phyloP scores from a whole-genome alignment of 2,329 filamentous ascomycete genomes.

The Aspergillus proliferans region DNA sequence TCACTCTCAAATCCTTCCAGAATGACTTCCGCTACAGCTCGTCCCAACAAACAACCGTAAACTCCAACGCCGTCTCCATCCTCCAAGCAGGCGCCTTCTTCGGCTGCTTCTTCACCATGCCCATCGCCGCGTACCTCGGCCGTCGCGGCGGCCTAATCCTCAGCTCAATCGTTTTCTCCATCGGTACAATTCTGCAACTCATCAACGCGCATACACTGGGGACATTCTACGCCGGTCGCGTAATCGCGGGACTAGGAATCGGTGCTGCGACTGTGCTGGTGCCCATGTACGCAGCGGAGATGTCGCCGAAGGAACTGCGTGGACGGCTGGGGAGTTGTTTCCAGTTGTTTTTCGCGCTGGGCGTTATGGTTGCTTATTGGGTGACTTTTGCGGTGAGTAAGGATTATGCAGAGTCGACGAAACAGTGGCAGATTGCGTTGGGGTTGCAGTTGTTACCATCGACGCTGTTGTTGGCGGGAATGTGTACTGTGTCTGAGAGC shows the following conservation, averaged over 20 bases:
- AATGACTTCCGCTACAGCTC: conserved; percentile 32
- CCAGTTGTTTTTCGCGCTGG: conserved; percentile 34
- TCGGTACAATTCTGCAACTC: conserved; percentile 41
- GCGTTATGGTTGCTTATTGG: conserved; percentile 37
- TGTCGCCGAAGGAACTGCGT: conserved; percentile 37
- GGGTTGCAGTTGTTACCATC: conserved; percentile 45
- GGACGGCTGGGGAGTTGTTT: conserved; percentile 35
- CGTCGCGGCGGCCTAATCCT: conserved; percentile 40
- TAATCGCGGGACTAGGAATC: conserved; percentile 43
- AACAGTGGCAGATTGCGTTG: conserved; percentile 48
- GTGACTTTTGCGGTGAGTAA: conserved; percentile 45
- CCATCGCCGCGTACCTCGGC: conserved; percentile 40
- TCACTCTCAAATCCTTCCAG: conserved; percentile 40
- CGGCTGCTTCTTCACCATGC: conserved; percentile 44
- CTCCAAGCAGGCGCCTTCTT: conserved; percentile 49
- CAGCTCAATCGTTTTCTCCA: conserved; percentile 34
- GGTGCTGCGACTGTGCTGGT: conserved; percentile 40
- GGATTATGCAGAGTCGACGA: conserved; percentile 32
- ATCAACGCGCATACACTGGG: conserved; percentile 40
- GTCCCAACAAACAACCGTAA: conserved; percentile 36
- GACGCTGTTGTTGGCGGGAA: conserved; percentile 43
- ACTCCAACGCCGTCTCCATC: conserved; percentile 44
- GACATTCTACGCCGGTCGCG: conserved; percentile 42
- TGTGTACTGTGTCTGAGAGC: conserved; percentile 46
- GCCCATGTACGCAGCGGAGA: conserved; percentile 38